These are phyloP conservation scores for Meredithiella fracta DNA, from an alignment of 2,329 filamentous ascomycete genomes.

Conservation along the genomic window DNA sequence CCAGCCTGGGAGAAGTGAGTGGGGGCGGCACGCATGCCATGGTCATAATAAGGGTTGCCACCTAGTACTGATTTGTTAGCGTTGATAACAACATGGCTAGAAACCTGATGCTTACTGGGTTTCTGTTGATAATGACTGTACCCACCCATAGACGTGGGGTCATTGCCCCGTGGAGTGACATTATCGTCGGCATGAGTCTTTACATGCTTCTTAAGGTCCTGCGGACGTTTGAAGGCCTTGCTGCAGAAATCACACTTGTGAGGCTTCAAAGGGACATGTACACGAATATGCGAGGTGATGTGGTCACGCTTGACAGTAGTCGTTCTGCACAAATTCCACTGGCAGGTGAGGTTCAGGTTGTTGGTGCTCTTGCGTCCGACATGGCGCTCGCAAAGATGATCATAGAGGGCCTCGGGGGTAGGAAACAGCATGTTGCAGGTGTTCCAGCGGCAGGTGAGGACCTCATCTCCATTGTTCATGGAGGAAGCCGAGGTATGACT, in stretches of 20 bases:
- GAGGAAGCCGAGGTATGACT: slow-evolving; percentile 25
- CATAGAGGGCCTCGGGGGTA: slow-evolving; percentile 48
- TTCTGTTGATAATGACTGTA: slow-evolving; percentile 37
- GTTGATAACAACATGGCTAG: neutral
- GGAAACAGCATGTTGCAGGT: slow-evolving; percentile 42
- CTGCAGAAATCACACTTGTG: slow-evolving; percentile 98
- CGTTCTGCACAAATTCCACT: slow-evolving; percentile 91
- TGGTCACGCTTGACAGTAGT: slow-evolving; percentile 98
- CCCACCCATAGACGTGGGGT: slow-evolving; percentile 33
- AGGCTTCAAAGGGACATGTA: slow-evolving; percentile 96
- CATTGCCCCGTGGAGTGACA: slow-evolving; percentile 43
- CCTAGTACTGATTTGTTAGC: slow-evolving; percentile 17
- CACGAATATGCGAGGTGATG: slow-evolving; percentile 96
- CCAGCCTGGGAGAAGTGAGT: slow-evolving; percentile 41
- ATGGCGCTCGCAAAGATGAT: slow-evolving; percentile 96
- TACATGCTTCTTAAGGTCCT: slow-evolving; percentile 98
- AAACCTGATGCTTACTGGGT: slow-evolving; percentile 40
- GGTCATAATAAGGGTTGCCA: slow-evolving; percentile 45
- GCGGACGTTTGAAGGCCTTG: slow-evolving; percentile 97
- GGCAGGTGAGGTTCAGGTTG: slow-evolving; percentile 92
- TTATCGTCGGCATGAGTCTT: slow-evolving; percentile 98
- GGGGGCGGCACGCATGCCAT: slow-evolving; percentile 44
- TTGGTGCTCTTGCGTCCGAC: slow-evolving; percentile 98
- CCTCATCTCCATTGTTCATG: slow-evolving; percentile 30
- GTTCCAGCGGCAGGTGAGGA: slow-evolving; percentile 44